Percentiles rank a stretch among this genome's conserved stretches.
phyloP scores from a whole-genome alignment of 2,329 filamentous ascomycete species.

The Aspergillus phoenicis region DNA sequence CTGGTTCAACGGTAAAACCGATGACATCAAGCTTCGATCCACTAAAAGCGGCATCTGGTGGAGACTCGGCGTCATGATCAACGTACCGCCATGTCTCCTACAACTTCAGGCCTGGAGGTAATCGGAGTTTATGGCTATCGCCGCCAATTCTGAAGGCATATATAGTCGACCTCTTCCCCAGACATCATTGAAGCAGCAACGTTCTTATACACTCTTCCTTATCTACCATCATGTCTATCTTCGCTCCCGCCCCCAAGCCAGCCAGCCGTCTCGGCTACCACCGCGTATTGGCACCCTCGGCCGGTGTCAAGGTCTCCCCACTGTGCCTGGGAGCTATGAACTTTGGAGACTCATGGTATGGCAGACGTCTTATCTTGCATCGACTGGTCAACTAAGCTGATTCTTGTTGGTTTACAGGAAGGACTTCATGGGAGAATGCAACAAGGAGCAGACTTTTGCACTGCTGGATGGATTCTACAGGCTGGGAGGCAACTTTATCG shows the following conservation, averaged over 20 bases:
- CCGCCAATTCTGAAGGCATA: neutral
- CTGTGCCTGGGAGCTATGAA: slow-evolving; percentile 47
- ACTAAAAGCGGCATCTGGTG: neutral
- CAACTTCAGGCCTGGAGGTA: neutral
- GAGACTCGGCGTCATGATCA: neutral
- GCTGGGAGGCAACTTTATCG: slow-evolving; percentile 71
- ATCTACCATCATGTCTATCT: slow-evolving; percentile 16
- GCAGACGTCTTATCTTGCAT: slow-evolving; percentile 25
- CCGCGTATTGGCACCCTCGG: slow-evolving; percentile 65
- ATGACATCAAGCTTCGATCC: neutral
- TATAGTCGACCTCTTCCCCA: neutral
- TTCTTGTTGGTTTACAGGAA: neutral
- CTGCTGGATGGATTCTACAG: slow-evolving; percentile 67
- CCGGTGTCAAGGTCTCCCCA: slow-evolving; percentile 66
- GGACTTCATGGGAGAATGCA: slow-evolving; percentile 61
- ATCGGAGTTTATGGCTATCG: neutral
- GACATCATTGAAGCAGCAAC: neutral
- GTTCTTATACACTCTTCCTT: neutral
- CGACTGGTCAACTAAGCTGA: neutral
- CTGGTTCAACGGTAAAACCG: neutral
- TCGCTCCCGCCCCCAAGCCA: slow-evolving; percentile 50
- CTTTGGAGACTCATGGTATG: slow-evolving; percentile 42
- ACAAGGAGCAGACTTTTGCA: slow-evolving; percentile 60
- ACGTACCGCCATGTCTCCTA: neutral
- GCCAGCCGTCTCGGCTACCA: slow-evolving; percentile 65